These are phyloP conservation scores for Apophysomyces sp. DNA, from an alignment of 371 early-diverging fungal genomes.

Conservation along the genomic window DNA sequence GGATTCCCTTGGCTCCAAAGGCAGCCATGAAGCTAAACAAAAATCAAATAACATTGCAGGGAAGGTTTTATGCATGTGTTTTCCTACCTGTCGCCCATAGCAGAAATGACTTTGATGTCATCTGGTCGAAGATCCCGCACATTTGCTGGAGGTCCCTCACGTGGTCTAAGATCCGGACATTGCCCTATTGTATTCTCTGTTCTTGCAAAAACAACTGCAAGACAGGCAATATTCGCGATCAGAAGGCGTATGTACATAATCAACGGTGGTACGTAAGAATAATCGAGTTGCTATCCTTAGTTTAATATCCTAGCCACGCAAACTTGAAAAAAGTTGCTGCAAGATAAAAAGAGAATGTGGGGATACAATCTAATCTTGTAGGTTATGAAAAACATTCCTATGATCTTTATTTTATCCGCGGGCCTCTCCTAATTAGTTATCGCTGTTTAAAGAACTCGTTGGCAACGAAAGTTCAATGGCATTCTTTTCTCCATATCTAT, in stretches of 20 bases:
- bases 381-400: too few species aligned
- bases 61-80: not conserved
- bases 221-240: not conserved
- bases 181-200: constrained; percentile 2
- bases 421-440: too few species aligned
- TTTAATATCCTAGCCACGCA: too few species aligned
- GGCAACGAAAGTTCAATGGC: too few species aligned
- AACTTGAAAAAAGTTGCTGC: too few species aligned
- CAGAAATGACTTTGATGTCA: constrained; percentile 19
- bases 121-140: constrained; percentile 16
- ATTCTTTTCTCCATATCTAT: too few species aligned
- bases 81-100: constrained; percentile 34
- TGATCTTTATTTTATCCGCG: too few species aligned
- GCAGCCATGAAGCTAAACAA: constrained; percentile 37
- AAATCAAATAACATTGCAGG: not conserved
- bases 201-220: not conserved
- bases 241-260: not conserved
- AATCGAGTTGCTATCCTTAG: too few species aligned
- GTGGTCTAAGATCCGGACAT: constrained; percentile 36
- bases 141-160: constrained; percentile 11
- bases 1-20: constrained; percentile 25
- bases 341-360: too few species aligned
- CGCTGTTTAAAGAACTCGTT: too few species aligned
- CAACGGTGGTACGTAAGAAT: too few species aligned
- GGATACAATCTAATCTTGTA: too few species aligned